Evolutionary conservation across 176 grass and related monocot species (phyloP).

Genomic region (Carex kokanica): DNA sequence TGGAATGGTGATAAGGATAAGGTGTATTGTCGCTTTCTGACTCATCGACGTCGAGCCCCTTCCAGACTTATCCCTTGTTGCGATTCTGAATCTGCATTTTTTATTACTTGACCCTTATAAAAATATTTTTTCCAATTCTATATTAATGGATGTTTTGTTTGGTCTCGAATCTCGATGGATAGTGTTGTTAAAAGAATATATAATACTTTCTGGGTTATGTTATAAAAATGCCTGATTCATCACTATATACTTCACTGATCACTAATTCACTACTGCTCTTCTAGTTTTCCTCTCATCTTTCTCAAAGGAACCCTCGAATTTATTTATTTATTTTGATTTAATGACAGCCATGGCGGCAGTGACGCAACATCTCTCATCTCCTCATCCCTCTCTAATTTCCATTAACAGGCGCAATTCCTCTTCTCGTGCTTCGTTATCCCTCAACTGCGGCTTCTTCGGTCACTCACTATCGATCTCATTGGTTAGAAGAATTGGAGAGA

Average conservation of each 20-base stretch:
- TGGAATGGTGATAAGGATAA: background rate
- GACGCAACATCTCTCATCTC: background rate
- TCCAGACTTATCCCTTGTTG: conserved; percentile 12
- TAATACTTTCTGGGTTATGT: background rate
- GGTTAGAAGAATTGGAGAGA: background rate
- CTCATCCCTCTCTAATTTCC: conserved; percentile 4
- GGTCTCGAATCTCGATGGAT: too few species aligned
- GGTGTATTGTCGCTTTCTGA: background rate
- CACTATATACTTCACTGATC: background rate
- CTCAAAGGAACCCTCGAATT: background rate
- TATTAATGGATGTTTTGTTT: too few species aligned
- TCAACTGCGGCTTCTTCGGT: background rate
- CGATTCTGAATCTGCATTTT: conserved; percentile 14
- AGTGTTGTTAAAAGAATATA: background rate
- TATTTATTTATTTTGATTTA: too few species aligned
- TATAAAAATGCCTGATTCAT: background rate
- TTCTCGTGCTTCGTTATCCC: background rate
- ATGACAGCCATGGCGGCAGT: conserved; percentile 18
- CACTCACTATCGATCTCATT: background rate
- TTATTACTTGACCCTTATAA: background rate
- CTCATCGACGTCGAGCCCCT: conserved; percentile 13
- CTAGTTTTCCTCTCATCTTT: background rate
- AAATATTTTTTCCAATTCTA: background rate
- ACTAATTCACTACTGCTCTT: too few species aligned
- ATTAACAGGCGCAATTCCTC: background rate